Conservation (phyloP, 495 filamentous ascomycete genomes). For the Penicillium cinerascens region DNA sequence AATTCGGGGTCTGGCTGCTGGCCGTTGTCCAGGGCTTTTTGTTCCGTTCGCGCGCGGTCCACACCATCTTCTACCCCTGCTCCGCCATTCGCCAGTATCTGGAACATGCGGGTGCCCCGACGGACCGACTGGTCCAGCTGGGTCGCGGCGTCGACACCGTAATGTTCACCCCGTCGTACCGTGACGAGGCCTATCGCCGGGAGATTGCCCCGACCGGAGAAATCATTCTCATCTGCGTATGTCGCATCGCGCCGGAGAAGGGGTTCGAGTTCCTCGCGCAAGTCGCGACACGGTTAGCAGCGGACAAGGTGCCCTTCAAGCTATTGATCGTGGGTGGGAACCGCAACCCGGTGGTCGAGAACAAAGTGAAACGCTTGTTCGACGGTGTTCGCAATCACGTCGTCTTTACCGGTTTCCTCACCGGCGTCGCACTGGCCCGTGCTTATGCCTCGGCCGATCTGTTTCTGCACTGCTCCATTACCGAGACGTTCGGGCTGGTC, state of each 20-base stretch:
- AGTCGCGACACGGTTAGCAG: slow-evolving; percentile 45
- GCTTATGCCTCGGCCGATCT: slow-evolving; percentile 59
- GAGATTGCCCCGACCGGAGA: slow-evolving; percentile 54
- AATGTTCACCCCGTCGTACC: slow-evolving; percentile 48
- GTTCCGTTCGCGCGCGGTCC: slow-evolving; percentile 53
- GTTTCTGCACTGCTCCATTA: slow-evolving; percentile 63
- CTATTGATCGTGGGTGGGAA: slow-evolving; percentile 61
- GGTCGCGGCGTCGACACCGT: slow-evolving; percentile 59
- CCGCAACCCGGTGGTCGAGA: slow-evolving; percentile 53
- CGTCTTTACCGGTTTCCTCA: slow-evolving; percentile 55
- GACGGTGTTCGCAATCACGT: slow-evolving; percentile 44
- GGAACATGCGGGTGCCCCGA: slow-evolving; percentile 44
- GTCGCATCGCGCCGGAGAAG: slow-evolving; percentile 61
- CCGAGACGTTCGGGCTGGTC: slow-evolving; percentile 64
- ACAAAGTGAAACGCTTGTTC: slow-evolving; percentile 52
- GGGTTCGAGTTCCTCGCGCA: slow-evolving; percentile 60
- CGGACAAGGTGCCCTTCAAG: slow-evolving; percentile 53
- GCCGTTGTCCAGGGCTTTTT: slow-evolving; percentile 55
- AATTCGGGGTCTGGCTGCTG: slow-evolving; percentile 53
- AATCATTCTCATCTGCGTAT: slow-evolving; percentile 56
- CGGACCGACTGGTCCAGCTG: slow-evolving; percentile 48
- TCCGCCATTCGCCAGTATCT: slow-evolving; percentile 54
- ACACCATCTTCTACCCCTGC: slow-evolving; percentile 61
- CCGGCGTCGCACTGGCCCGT: slow-evolving; percentile 50
- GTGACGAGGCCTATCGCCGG: slow-evolving; percentile 43